A percentile compares a stretch with the other conserved stretches of the same genome.
Evolutionary conservation across 75 land plant species (phyloP).

Genomic region (Pinus taeda): DNA sequence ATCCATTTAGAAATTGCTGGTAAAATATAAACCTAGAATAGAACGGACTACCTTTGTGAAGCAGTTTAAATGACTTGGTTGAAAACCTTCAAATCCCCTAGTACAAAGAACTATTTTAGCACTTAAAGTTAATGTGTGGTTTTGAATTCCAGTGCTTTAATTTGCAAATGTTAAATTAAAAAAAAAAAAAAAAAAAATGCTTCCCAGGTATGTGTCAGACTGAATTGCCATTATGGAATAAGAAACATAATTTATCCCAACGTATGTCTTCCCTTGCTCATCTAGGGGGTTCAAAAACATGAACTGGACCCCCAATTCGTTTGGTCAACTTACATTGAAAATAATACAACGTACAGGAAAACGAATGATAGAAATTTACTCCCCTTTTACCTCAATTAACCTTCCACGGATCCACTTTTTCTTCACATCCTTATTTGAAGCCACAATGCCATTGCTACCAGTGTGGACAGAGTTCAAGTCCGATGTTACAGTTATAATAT

Average conservation of each 20-base stretch:
- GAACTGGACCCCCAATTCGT: not conserved
- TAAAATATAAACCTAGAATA: too few relatives aligned
- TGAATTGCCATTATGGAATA: not conserved
- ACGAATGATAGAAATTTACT: not conserved
- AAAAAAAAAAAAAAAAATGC: too few relatives aligned
- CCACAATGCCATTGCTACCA: not conserved
- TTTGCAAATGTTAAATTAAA: too few relatives aligned
- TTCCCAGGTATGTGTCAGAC: too few relatives aligned
- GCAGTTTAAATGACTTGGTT: too few relatives aligned
- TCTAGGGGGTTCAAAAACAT: not conserved
- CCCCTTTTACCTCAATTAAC: slow-evolving; percentile 31
- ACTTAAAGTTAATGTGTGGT: too few relatives aligned
- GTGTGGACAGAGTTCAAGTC: not conserved
- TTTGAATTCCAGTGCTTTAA: too few relatives aligned
- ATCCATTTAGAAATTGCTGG: too few relatives aligned
- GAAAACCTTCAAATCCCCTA: too few relatives aligned
- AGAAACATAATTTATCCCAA: not conserved
- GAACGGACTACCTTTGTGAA: too few relatives aligned
- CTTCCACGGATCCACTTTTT: slow-evolving; percentile 51
- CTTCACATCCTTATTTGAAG: not conserved
- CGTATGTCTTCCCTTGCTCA: not conserved
- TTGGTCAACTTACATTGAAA: not conserved
- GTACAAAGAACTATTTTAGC: too few relatives aligned
- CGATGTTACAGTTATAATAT: not conserved
- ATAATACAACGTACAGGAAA: slow-evolving; percentile 7